Conservation (phyloP, 1,284 basidiomycete species). For the Boletellus deceptivus region DNA sequence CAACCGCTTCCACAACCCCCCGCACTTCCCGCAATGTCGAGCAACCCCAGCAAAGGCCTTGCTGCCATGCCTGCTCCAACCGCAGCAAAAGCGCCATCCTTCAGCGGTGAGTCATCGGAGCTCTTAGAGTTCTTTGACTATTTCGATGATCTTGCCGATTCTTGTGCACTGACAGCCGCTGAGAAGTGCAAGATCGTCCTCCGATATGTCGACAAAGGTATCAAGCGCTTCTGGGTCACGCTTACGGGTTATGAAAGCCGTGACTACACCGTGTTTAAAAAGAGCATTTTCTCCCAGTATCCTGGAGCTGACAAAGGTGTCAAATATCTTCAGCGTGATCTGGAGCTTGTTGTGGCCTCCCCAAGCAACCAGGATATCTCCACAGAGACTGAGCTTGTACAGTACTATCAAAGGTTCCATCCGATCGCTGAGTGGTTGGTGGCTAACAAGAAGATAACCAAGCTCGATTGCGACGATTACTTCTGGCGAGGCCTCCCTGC, state of each 20-base stretch:
- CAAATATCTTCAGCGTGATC: not conserved
- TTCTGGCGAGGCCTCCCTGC: not conserved
- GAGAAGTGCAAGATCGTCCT: constrained; percentile 12
- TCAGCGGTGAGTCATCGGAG: no score
- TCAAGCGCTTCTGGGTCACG: constrained; percentile 10
- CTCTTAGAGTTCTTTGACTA: constrained; percentile 7
- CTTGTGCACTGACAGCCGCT: not conserved
- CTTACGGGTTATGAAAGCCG: constrained; percentile 2
- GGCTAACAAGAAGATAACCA: constrained; percentile 7
- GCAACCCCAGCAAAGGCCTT: not conserved
- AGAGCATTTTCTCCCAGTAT: constrained; percentile 3
- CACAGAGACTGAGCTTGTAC: constrained; percentile 4
- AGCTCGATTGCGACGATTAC: not conserved
- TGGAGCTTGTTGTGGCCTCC: not conserved
- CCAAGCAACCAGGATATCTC: constrained; percentile 2
- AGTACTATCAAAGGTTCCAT: constrained; percentile 4
- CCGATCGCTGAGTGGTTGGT: constrained; percentile 9
- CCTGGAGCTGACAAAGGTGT: constrained; percentile 1
- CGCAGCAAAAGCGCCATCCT: constrained; percentile 3
- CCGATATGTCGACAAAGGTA: constrained; percentile 2
- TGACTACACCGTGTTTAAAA: constrained; percentile 1
- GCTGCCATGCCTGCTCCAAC: constrained; percentile 1
- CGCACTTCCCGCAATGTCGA: not conserved
- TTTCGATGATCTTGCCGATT: constrained; percentile 3
- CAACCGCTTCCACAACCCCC: not conserved